Percentiles rank a stretch among this genome's conserved stretches.
These are phyloP conservation scores for Cladosporium sp. DNA, from an alignment of 2,329 filamentous ascomycete species.

Conservation along the genomic window DNA sequence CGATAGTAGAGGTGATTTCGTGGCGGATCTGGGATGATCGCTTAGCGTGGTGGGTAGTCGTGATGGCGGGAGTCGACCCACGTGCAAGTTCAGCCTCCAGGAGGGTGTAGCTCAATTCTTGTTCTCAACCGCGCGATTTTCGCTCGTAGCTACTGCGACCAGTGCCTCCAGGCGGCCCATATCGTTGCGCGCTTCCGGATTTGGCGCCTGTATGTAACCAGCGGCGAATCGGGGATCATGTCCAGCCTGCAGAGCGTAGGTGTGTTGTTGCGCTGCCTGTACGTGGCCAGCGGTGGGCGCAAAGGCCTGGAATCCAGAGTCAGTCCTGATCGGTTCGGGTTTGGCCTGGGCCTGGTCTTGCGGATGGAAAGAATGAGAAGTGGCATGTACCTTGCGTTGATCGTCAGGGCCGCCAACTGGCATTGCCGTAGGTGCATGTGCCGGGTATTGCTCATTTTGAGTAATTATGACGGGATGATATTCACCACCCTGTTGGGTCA, in stretches of 20 bases:
- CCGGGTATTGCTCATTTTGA: slow-evolving; percentile 38
- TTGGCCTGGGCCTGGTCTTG: slow-evolving; percentile 32
- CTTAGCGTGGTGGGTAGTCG: background rate
- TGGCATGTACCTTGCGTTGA: slow-evolving; percentile 38
- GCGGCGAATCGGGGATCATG: slow-evolving; percentile 35
- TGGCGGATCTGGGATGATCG: background rate
- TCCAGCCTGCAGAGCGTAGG: slow-evolving; percentile 37
- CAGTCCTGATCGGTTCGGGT: slow-evolving; percentile 33
- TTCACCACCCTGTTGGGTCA: slow-evolving; percentile 50
- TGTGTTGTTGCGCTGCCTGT: slow-evolving; percentile 25
- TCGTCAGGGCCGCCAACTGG: slow-evolving; percentile 36
- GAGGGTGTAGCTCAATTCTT: slow-evolving; percentile 1
- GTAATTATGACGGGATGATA: slow-evolving; percentile 55
- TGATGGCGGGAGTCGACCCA: background rate
- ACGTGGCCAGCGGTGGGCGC: slow-evolving; percentile 19
- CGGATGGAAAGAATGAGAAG: slow-evolving; percentile 22
- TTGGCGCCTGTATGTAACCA: slow-evolving; percentile 33
- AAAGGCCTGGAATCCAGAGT: slow-evolving; percentile 37
- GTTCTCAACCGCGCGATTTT: slow-evolving; percentile 42
- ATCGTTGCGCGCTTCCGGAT: slow-evolving; percentile 43
- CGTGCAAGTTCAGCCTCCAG: background rate
- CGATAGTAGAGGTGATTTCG: background rate
- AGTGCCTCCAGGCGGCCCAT: slow-evolving; percentile 62
- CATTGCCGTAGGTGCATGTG: slow-evolving; percentile 5
- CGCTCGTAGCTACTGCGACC: slow-evolving; percentile 65